Conservation (phyloP, 1,284 basidiomycete genomes). For the Tylopilus orsonianus region DNA sequence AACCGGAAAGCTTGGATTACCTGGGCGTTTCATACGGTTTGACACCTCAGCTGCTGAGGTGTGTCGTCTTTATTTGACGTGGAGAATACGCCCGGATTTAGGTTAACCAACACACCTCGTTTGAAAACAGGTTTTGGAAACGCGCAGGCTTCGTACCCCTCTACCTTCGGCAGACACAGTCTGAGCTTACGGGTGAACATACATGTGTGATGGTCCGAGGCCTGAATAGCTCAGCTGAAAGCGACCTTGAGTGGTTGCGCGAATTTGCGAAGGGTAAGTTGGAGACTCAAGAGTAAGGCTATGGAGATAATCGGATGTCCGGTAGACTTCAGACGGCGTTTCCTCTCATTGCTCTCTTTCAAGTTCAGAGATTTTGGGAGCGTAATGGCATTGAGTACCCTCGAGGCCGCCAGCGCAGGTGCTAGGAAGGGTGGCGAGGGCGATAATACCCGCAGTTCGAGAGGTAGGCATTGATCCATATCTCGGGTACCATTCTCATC, state of each 20-base stretch:
- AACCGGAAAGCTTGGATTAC: slow-evolving; percentile 92
- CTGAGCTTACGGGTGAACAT: slow-evolving; percentile 96
- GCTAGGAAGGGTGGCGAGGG: slow-evolving; percentile 50
- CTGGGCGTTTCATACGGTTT: slow-evolving; percentile 96
- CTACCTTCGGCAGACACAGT: slow-evolving; percentile 91
- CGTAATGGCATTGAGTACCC: slow-evolving; percentile 82
- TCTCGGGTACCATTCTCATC: neutral
- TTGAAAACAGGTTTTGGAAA: slow-evolving; percentile 84
- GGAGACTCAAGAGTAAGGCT: neutral
- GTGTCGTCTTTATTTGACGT: slow-evolving; percentile 9
- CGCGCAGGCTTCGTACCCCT: slow-evolving; percentile 88
- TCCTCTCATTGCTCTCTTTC: slow-evolving; percentile 88
- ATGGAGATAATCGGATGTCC: neutral
- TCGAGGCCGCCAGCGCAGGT: slow-evolving; percentile 80
- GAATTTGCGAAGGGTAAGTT: slow-evolving; percentile 85
- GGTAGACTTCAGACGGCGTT: slow-evolving; percentile 88
- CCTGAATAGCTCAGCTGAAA: slow-evolving; percentile 66
- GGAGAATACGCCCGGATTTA: neutral
- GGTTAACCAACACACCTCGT: neutral
- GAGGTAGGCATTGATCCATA: slow-evolving; percentile 38
- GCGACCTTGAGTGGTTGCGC: slow-evolving; percentile 77
- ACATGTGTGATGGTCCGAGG: slow-evolving; percentile 91
- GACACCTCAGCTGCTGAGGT: slow-evolving; percentile 83
- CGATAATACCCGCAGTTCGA: slow-evolving; percentile 33
- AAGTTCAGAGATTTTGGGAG: slow-evolving; percentile 94